Evolutionary conservation across 83 land plant genomes (phyloP).

Genomic region (Diphasiastrum complanatum): DNA sequence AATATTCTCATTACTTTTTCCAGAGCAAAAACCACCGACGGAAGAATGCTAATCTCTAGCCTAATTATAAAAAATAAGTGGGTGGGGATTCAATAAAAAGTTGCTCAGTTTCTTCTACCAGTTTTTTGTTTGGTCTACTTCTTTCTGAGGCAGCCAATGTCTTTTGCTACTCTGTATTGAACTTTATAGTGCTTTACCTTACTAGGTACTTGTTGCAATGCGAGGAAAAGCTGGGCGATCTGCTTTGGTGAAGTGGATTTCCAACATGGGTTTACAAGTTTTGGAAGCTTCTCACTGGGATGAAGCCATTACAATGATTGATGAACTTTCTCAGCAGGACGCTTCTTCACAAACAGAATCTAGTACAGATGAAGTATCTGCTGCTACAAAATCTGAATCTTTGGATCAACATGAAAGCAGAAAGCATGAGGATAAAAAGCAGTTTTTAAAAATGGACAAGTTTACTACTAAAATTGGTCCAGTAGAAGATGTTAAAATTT

Average conservation of each 20-base stretch:
- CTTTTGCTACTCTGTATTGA: too few species aligned
- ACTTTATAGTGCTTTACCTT: too few species aligned
- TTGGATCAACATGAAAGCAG: neutral
- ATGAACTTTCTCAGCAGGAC: constrained; percentile 3
- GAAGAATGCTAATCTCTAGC: too few species aligned
- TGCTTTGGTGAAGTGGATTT: constrained; percentile 44
- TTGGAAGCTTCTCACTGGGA: constrained; percentile 58
- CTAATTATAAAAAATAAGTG: too few species aligned
- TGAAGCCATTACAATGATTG: constrained; percentile 36
- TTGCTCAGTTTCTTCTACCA: too few species aligned
- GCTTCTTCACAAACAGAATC: neutral
- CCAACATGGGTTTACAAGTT: constrained; percentile 31
- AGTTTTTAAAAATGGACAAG: neutral
- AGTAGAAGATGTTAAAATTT: too few species aligned
- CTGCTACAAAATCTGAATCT: neutral
- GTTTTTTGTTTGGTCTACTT: too few species aligned
- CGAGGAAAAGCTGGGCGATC: constrained; percentile 40
- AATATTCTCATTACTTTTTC: neutral
- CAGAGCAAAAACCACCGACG: neutral
- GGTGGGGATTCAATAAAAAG: too few species aligned
- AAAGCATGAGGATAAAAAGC: neutral
- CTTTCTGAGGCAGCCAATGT: too few species aligned
- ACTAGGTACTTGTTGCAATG: constrained; percentile 64
- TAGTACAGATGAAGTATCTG: too few species aligned
- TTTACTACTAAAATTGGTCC: too few species aligned